Percentiles rank a stretch among this genome's conserved stretches.
phyloP scores from a whole-genome alignment of 23 red algal species.

The Gracilariopsis chorda region DNA sequence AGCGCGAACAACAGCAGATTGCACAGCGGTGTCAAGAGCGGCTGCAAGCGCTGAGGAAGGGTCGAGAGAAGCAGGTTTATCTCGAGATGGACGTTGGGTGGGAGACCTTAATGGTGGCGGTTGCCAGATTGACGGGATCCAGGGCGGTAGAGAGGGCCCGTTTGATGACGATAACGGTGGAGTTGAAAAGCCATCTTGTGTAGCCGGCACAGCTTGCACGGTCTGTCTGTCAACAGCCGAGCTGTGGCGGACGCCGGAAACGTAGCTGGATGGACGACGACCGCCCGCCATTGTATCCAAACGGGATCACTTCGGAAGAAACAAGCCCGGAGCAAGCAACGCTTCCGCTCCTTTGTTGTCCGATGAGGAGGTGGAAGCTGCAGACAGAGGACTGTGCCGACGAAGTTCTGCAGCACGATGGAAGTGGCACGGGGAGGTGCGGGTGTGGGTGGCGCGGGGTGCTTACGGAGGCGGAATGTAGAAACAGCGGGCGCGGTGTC shows the following conservation, averaged over 20 bases:
- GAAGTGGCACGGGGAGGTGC: no score
- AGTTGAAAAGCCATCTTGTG: neutral
- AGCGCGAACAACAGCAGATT: conserved; percentile 44
- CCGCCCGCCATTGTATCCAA: conserved; percentile 74
- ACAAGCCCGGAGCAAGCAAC: no score
- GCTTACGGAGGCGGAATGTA: no score
- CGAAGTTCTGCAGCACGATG: no score
- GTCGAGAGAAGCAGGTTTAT: neutral
- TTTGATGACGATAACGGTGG: conserved; percentile 7
- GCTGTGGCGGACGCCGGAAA: conserved; percentile 49
- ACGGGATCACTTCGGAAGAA: no score
- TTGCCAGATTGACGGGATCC: conserved; percentile 67
- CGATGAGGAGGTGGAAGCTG: no score
- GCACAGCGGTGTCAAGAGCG: conserved; percentile 54
- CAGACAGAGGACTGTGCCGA: no score
- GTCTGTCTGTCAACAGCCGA: conserved; percentile 18
- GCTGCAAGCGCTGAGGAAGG: conserved; percentile 48
- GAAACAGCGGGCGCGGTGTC: no score
- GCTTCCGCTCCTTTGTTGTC: no score
- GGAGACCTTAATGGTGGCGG: neutral
- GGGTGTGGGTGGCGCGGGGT: no score
- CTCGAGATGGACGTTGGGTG: neutral
- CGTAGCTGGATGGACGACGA: conserved; percentile 69
- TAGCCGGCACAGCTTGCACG: neutral
- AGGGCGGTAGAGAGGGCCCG: conserved; percentile 41